phyloP scores from a whole-genome alignment of 208 protist species.

The Jaenimonas drosophilae region DNA sequence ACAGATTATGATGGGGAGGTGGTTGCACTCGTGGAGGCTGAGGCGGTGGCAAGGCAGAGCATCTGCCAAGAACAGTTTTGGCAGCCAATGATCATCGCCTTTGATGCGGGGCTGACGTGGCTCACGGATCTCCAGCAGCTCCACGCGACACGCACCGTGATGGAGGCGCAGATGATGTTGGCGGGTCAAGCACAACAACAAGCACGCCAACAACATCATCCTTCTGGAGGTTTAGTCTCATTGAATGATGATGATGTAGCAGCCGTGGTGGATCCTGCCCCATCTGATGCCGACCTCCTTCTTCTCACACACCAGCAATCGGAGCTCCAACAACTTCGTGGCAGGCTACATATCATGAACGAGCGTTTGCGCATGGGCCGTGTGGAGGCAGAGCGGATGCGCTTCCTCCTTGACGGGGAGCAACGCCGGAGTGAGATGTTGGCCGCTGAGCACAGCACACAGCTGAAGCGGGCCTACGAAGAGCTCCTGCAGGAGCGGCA shows the following conservation, averaged over 20 bases:
- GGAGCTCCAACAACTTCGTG: constrained; percentile 28
- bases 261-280: constrained; percentile 1
- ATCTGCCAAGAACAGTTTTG: constrained; percentile 54
- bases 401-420: constrained; percentile 41
- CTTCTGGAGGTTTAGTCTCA: background rate
- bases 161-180: background rate
- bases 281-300: constrained; percentile 38
- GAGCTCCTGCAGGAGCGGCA: constrained; percentile 63
- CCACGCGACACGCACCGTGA: constrained; percentile 3
- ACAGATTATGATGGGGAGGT: constrained; percentile 1
- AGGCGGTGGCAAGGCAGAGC: constrained; percentile 35
- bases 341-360: constrained; percentile 22
- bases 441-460: constrained; percentile 40
- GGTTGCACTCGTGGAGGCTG: constrained; percentile 18
- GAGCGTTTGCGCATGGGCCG: constrained; percentile 33
- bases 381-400: constrained; percentile 35
- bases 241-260: background rate
- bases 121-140: constrained; percentile 29
- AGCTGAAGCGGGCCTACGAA: constrained; percentile 65
- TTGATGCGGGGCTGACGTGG: constrained; percentile 83
- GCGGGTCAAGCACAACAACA: background rate
- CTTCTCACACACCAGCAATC: constrained; percentile 36
- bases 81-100: constrained; percentile 75
- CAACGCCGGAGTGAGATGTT: constrained; percentile 48
- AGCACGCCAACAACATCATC: background rate